Conservation (phyloP, 108 stramenopile genomes). For the Nitzschia sp. region DNA sequence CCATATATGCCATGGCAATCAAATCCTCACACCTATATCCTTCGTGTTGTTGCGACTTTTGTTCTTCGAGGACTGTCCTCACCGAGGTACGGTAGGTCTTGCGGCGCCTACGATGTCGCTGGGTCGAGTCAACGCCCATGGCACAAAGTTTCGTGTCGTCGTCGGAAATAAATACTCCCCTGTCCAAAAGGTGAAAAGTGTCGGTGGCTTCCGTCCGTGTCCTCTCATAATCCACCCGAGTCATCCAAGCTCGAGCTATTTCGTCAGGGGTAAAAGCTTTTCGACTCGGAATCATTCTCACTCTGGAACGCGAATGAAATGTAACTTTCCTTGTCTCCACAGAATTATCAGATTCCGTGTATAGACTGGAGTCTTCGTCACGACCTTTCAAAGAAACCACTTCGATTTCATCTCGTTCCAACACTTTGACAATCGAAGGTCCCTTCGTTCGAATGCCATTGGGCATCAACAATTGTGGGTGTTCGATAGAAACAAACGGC, state of each 20-base stretch:
- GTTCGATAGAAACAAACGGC: background rate
- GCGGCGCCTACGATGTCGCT: background rate
- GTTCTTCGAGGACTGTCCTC: background rate
- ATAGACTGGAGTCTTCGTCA: too few species aligned
- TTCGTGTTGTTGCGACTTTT: background rate
- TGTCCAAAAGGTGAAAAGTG: background rate
- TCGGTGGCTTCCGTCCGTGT: background rate
- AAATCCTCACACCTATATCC: background rate
- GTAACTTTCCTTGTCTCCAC: background rate
- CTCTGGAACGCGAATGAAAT: background rate
- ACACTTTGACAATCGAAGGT: background rate
- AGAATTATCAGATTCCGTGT: background rate
- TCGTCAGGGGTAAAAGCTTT: background rate
- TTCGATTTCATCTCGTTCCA: background rate
- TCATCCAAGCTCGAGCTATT: background rate
- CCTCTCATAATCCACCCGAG: background rate
- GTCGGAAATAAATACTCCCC: background rate
- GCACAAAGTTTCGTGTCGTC: background rate
- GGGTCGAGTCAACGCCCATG: background rate
- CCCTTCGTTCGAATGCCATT: background rate
- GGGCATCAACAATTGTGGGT: background rate
- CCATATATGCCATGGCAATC: background rate
- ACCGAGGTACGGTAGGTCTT: background rate
- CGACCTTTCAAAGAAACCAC: background rate
- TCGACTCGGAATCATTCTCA: background rate